Conservation (phyloP, 2,329 filamentous ascomycete species). For the Parastagonospora nodorum region DNA sequence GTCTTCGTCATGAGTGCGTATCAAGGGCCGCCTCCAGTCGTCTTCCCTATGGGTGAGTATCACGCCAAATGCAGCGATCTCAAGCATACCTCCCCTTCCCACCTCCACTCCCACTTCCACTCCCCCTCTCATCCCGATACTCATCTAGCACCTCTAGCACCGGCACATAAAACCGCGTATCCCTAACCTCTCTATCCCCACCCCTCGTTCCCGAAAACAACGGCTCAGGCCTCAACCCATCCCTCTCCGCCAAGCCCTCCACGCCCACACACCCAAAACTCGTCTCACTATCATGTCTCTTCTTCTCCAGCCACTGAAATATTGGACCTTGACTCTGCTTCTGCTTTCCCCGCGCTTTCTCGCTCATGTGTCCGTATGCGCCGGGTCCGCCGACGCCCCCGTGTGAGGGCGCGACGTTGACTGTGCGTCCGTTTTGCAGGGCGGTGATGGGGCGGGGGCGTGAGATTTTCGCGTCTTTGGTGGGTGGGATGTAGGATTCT, state of each 20-base stretch:
- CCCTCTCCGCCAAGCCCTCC: neutral
- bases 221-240: slow-evolving; percentile 9
- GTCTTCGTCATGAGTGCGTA: too few species aligned
- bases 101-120: neutral
- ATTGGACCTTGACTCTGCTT: too few species aligned
- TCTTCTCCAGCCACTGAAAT: slow-evolving; percentile 2
- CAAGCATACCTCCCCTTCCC: neutral
- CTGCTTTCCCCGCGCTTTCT: slow-evolving; percentile 2
- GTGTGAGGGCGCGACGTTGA: slow-evolving; percentile 16
- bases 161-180: slow-evolving; percentile 21
- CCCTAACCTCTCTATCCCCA: slow-evolving; percentile 1
- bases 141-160: slow-evolving; percentile 19
- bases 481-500: neutral
- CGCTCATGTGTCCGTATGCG: neutral
- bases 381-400: slow-evolving; percentile 21
- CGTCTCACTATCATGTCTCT: slow-evolving; percentile 17
- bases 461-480: slow-evolving; percentile 27
- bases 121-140: slow-evolving; percentile 9
- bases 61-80: neutral
- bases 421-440: slow-evolving; percentile 1
- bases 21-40: too few species aligned
- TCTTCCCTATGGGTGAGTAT: too few species aligned
- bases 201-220: slow-evolving; percentile 8
- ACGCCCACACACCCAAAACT: slow-evolving; percentile 31
- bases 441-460: slow-evolving; percentile 18